A percentile compares a stretch with the other conserved stretches of the same genome.
These are phyloP conservation scores for Fusarium subtropicale DNA, from an alignment of 2,329 filamentous ascomycete genomes.

Conservation along the genomic window DNA sequence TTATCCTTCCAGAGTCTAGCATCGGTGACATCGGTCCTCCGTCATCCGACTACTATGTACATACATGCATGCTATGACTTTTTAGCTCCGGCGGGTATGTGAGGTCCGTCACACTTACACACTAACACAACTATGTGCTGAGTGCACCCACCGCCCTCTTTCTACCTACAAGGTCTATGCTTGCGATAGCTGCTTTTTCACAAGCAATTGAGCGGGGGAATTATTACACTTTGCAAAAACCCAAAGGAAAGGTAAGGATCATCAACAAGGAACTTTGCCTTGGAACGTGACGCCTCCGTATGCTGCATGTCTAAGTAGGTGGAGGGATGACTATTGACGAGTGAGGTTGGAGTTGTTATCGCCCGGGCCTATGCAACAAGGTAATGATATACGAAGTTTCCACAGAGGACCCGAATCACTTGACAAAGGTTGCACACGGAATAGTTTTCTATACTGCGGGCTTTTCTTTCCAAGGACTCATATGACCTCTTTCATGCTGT, in stretches of 20 bases:
- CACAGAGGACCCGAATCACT: constrained; percentile 29
- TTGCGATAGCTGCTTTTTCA: constrained; percentile 7
- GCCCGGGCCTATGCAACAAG: neutral
- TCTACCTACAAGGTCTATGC: constrained; percentile 16
- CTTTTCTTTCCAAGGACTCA: neutral
- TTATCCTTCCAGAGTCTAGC: constrained; percentile 37
- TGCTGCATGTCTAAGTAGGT: constrained; percentile 11
- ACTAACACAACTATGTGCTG: neutral
- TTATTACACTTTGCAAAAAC: neutral
- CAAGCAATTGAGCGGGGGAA: constrained; percentile 1
- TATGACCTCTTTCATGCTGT: neutral
- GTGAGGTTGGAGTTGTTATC: constrained; percentile 7
- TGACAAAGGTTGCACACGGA: constrained; percentile 15
- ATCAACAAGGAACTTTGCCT: constrained; percentile 4
- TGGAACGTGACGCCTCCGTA: constrained; percentile 13
- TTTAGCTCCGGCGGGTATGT: constrained; percentile 50
- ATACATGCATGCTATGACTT: constrained; percentile 43
- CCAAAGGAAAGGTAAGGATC: constrained; percentile 11
- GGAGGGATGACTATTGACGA: constrained; percentile 9
- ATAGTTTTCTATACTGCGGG: neutral
- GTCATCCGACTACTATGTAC: constrained; percentile 27
- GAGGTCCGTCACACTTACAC: constrained; percentile 42
- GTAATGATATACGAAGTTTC: neutral
- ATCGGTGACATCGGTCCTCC: constrained; percentile 37
- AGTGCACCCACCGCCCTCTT: constrained; percentile 14